These are phyloP conservation scores for Pythium oligandrum DNA, from an alignment of 352 stramenopile species.

Conservation along the genomic window DNA sequence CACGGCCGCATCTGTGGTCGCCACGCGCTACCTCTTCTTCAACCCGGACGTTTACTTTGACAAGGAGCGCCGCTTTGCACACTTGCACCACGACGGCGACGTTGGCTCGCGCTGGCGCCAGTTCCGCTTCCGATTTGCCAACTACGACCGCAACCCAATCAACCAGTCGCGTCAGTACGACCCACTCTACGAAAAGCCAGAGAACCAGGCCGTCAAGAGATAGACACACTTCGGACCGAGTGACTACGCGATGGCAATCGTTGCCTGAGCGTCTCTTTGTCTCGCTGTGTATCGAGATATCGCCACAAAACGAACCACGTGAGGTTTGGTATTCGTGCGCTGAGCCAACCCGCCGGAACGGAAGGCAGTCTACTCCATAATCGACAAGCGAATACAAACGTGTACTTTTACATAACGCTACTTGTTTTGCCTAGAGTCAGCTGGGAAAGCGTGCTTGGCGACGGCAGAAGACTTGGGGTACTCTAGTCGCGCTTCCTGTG, in stretches of 20 bases:
- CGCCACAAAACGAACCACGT: no score
- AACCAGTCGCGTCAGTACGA: conserved; percentile 72
- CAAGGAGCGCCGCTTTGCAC: conserved; percentile 45
- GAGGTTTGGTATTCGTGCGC: no score
- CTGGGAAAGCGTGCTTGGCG: conserved; percentile 14
- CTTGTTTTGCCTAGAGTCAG: background rate
- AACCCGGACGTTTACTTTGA: conserved; percentile 67
- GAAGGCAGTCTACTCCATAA: no score
- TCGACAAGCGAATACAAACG: background rate
- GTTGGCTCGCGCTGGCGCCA: conserved; percentile 42
- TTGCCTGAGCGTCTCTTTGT: no score
- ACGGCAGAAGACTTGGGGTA: conserved; percentile 24
- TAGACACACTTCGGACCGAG: conserved; percentile 16
- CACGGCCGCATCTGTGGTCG: conserved; percentile 25
- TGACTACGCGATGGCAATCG: no score
- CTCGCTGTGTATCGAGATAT: no score
- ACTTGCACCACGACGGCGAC: conserved; percentile 44
- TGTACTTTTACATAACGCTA: conserved; percentile 6
- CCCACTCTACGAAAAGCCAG: conserved; percentile 41
- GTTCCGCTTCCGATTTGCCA: conserved; percentile 63
- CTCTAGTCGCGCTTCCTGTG: conserved; percentile 30
- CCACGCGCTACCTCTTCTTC: conserved; percentile 38
- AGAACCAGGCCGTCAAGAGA: conserved; percentile 55
- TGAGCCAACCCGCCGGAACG: no score
- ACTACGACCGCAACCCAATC: conserved; percentile 61